Base-by-base conservation (phyloP, 2,329 filamentous ascomycete species). In the Nannizziopsis barbatae region DNA sequence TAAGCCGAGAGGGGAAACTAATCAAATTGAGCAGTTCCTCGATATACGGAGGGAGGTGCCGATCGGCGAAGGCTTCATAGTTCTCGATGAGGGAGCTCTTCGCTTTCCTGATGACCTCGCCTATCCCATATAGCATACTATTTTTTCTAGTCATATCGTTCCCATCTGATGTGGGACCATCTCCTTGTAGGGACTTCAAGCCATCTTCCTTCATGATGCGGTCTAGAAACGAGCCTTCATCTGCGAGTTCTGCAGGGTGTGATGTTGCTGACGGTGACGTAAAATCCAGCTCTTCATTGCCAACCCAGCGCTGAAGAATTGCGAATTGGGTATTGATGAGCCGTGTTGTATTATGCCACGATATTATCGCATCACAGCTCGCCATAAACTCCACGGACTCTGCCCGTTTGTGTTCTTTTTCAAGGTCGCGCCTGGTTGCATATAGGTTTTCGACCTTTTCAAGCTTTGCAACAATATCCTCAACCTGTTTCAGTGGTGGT, bases 281-380 rank as follows among this genome's bases (percentile, higher is more conserved):
- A 62, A 96, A 98, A 66, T 96, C 88, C 35, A 98, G 76, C 61
- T 95, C 89, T 33, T 89, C 81, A 61, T 98, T 98, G 47, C 92
- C 92, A 20, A 98, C 92, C 92, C 92, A 98, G 54, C 84, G 88
- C 65, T 92, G 89, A 54, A 98, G 68, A 54, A 96, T 89, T 11
- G 81, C 81, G 51, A 98, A 77, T 65, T 98, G 86, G 2, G 86
- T 95, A 64, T 93, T 95, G 73, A 98, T 96, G 61, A 95, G 80
- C 62, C 90, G 82, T 30, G 89, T 95, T 45, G 89, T 95, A 66
- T 96, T 98, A 72, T 95, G 84, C 92, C 92, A 98, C 2, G 90
- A 83, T 53, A 95, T 80, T 55, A 98, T 83, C 42, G 90, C 84
- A 62, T 94, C 85, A 60, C 84, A 92, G 22, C 87, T 87, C 53